Percentiles rank a stretch among this genome's conserved stretches.
phyloP scores from a whole-genome alignment of 768 basidiomycete species.

The Pleurotus citrinopileatus region DNA sequence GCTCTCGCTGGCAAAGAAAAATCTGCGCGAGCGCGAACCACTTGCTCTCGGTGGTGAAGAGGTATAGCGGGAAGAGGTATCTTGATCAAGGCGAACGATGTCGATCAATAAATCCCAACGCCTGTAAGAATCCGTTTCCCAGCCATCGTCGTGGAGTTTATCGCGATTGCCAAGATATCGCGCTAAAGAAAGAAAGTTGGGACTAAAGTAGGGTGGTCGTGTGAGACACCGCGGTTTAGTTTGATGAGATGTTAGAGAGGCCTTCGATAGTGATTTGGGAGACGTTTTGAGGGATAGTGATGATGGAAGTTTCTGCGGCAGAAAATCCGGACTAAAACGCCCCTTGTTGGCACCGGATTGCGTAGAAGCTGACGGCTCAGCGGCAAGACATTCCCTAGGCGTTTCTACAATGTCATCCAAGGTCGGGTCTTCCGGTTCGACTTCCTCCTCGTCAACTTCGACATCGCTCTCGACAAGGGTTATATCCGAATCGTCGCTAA shows the following conservation, averaged over 20 bases:
- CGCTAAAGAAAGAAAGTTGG: slow-evolving; percentile 10
- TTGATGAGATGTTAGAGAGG: not conserved
- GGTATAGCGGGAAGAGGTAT: slow-evolving; percentile 12
- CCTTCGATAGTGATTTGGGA: slow-evolving; percentile 1
- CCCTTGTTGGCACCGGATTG: not conserved
- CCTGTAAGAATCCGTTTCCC: slow-evolving; percentile 50
- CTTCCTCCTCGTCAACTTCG: slow-evolving; percentile 26
- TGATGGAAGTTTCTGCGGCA: not conserved
- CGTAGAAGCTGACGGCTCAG: not conserved
- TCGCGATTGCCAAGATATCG: not conserved
- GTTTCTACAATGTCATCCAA: slow-evolving; percentile 7
- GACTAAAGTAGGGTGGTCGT: slow-evolving; percentile 3
- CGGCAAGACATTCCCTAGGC: not conserved
- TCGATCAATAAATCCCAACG: slow-evolving; percentile 53
- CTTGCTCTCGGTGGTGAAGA: not conserved
- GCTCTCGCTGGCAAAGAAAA: slow-evolving; percentile 19
- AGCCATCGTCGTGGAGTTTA: slow-evolving; percentile 20
- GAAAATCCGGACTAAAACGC: not conserved
- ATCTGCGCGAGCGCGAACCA: slow-evolving; percentile 12
- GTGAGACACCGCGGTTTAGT: not conserved
- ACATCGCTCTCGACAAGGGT: slow-evolving; percentile 53
- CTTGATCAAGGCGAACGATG: slow-evolving; percentile 31
- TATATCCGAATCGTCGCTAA: slow-evolving; percentile 52
- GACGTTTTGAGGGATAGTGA: not conserved
- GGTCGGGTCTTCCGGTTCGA: slow-evolving; percentile 14